phyloP scores from a whole-genome alignment of 805 yeast genomes.

The Priceomyces medius region DNA sequence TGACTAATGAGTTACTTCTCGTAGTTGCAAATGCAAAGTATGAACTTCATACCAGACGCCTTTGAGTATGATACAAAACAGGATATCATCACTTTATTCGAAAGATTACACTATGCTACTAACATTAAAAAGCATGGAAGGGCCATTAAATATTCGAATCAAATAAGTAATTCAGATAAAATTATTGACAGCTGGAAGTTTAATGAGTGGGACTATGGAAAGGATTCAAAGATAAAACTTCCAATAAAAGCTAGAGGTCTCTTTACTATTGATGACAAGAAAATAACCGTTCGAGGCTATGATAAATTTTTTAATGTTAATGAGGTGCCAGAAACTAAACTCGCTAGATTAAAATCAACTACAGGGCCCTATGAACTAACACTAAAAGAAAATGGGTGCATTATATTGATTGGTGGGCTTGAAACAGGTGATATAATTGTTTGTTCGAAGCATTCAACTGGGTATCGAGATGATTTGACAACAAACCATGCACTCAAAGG shows the following conservation, averaged over 20 bases:
- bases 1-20: too few relatives aligned
- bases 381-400: constrained; percentile 91
- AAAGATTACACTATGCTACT: constrained; percentile 17
- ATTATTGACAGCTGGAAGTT: constrained; percentile 65
- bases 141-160: constrained; percentile 15
- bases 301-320: constrained; percentile 87
- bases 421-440: constrained; percentile 76
- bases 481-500: constrained; percentile 80
- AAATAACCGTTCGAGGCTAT: constrained; percentile 80
- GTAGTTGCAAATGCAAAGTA: too few relatives aligned
- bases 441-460: constrained; percentile 90
- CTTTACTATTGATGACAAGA: constrained; percentile 50
- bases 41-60: too few relatives aligned
- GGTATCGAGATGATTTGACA: constrained; percentile 50
- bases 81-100: constrained; percentile 18
- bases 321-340: constrained; percentile 58
- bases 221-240: constrained; percentile 43
- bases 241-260: constrained; percentile 85
- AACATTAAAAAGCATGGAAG: constrained; percentile 21
- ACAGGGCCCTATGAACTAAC: constrained; percentile 79
- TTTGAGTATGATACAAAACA: constrained; percentile 12
- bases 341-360: constrained; percentile 38
- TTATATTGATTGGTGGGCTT: constrained; percentile 76
- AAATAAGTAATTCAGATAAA: constrained; percentile 7
- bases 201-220: constrained; percentile 84